A percentile compares a stretch with the other conserved stretches of the same genome.
phyloP scores from a whole-genome alignment of 805 yeast genomes.

The Kurtzmaniella cleridarum region DNA sequence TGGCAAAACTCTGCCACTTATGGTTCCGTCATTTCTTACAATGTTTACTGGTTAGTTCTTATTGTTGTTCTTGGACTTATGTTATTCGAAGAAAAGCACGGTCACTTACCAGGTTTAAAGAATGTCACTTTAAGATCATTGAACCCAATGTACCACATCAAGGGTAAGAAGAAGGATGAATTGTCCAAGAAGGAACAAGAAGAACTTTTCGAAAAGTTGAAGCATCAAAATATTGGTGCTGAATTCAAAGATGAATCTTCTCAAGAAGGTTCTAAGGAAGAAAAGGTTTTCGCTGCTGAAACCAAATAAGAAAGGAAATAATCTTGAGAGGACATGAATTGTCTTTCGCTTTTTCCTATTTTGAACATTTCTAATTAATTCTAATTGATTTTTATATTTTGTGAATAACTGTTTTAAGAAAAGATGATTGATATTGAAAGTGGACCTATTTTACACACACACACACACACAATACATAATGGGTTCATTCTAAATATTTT shows the following conservation, averaged over 20 bases:
- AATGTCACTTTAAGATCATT: constrained; percentile 35
- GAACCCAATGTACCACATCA: constrained; percentile 71
- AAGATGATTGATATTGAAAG: background rate
- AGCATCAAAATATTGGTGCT: constrained; percentile 12
- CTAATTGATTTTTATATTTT: constrained; percentile 1
- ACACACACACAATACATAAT: constrained; percentile 5
- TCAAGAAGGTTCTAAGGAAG: constrained; percentile 7
- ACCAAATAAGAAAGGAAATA: background rate
- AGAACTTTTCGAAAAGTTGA: constrained; percentile 30
- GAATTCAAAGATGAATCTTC: constrained; percentile 12
- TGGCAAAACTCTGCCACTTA: constrained; percentile 97
- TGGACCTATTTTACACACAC: constrained; percentile 1
- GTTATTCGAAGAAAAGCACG: constrained; percentile 78
- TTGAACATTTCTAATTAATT: too few species aligned
- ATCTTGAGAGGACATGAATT: background rate
- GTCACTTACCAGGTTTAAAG: constrained; percentile 71
- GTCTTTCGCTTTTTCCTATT: too few species aligned
- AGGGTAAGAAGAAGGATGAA: constrained; percentile 53
- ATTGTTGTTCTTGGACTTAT: constrained; percentile 52
- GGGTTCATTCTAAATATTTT: background rate
- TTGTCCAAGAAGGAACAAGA: constrained; percentile 29
- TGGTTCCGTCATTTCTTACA: constrained; percentile 87
- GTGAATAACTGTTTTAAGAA: constrained; percentile 5
- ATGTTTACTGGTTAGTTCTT: constrained; percentile 77
- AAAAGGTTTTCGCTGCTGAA: constrained; percentile 2